A percentile compares a stretch with the other conserved stretches of the same genome.
phyloP scores from a whole-genome alignment of 2,329 filamentous ascomycete genomes.

The Talaromyces sp. region DNA sequence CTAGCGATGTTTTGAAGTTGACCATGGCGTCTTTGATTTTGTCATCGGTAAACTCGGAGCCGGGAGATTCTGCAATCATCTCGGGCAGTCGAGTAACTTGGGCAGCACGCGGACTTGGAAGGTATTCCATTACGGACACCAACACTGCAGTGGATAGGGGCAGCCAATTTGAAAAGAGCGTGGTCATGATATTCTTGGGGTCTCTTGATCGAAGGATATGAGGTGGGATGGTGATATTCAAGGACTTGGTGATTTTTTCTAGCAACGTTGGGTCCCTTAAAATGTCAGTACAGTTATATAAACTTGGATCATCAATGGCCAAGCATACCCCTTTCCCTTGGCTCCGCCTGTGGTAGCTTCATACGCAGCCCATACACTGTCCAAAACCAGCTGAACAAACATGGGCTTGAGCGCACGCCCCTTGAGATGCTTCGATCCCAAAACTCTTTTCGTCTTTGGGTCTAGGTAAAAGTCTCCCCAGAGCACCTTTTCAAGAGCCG shows the following conservation, averaged over 20 bases:
- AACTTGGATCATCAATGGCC: constrained; percentile 15
- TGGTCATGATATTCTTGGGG: constrained; percentile 73
- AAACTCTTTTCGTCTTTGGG: constrained; percentile 90
- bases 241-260: constrained; percentile 91
- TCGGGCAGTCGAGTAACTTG: constrained; percentile 76
- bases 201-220: constrained; percentile 81
- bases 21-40: constrained; percentile 74
- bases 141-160: constrained; percentile 87
- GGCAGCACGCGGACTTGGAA: constrained; percentile 76
- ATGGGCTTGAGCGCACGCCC: constrained; percentile 88
- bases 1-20: constrained; percentile 63
- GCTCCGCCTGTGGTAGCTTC: constrained; percentile 79
- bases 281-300: constrained; percentile 26
- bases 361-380: constrained; percentile 95
- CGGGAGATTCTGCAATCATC: constrained; percentile 74
- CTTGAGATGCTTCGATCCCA: constrained; percentile 87
- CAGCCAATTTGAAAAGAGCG: constrained; percentile 84
- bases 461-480: constrained; percentile 98
- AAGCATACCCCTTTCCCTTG: constrained; percentile 66
- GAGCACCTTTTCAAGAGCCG: constrained; percentile 81
- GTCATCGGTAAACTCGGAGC: constrained; percentile 63
- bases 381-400: constrained; percentile 93
- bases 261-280: constrained; percentile 67
- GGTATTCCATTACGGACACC: constrained; percentile 87
- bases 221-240: constrained; percentile 76